Evolutionary conservation across 176 grass and related monocot species (phyloP), one percentile per base, ranked within the genome.

Genomic region (Lolium multiflorum): DNA sequence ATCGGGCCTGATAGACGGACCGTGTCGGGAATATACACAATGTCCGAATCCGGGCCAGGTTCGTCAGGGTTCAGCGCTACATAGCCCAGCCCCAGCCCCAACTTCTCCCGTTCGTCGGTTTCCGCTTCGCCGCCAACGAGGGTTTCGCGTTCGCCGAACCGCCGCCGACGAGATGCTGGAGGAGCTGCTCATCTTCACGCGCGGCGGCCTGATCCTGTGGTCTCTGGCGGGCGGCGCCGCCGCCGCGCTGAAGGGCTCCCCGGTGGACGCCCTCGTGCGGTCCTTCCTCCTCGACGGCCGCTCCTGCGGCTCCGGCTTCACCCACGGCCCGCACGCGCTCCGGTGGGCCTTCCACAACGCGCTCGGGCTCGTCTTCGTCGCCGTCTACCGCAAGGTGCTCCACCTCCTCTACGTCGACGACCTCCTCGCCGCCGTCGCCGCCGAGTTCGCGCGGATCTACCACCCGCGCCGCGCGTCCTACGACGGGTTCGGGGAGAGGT

Each of bases 301-400:
- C 37, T 87, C 86, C 51, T 52, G 49, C 4, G 86, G 41, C 43
- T 7, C n/a, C 43, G 70, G 41, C 26, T 26, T 1, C n/a, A n/a
- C n/a, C n/a, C 71, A 74, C 71, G 71, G 71, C 71, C 71, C 46
- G 21, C 21, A 91, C 51, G 88, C 89, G 16, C 86, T 94, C 57
- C 87, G 90, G 81, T 94, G 92, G 92, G 59, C 86, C 71, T 94
- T 89, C 83, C 78, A 94, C 82, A 94, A 94, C 66, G 92, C 90
- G 59, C 88, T 91, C 48, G 92, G 74, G 16, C 74, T 77, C 74
- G 74, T 77, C 74, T 77, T 77, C 16, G 50, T 77, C 26, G 74
- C 49, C 50, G 50, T 77, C 26, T 77, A 77, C 26, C 25, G 50
- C 49, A 15, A 26, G 9, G 50, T 50, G 44, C 71, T 74, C 71